Evolutionary conservation across 2,329 filamentous ascomycete species (phyloP), one percentile per base, ranked within the genome.

Genomic region (Didymella pinodella): DNA sequence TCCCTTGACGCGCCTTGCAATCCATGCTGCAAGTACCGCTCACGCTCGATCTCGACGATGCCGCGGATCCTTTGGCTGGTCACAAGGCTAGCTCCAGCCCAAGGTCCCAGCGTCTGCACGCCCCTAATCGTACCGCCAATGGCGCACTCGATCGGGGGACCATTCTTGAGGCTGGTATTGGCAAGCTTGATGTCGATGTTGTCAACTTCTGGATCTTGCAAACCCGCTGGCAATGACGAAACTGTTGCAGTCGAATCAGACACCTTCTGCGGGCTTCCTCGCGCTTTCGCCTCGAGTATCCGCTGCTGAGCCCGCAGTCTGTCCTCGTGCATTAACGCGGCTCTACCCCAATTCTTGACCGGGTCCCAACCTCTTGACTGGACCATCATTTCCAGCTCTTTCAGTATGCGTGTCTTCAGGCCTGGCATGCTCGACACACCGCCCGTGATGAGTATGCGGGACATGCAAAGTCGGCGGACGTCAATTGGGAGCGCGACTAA

Each of bases 361-460:
- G 86, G 83, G 66, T 91, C 88, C 92, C 94, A 98, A 7, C 92
- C 91, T 62, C 88, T 82, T 44, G 83, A 80, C 16, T 87, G 81
- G 5, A 95, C 83, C 0, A 97, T 79, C 1, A 80, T 77, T 4
- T 85, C 83, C 0, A 98, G 78, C 68, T 98, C 93, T 56, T 90
- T 85, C 31, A 97, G 78, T 36, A 97, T 84, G 26, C 94, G 87
- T 25, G 84, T 83, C 65, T 91, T 92, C 26, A 99, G 79, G 0
- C 95, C 95, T 0, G 93, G 85, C 8, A 97, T 87, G 26, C 85
- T 85, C 6, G 92, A 88, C 47, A 90, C 90, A 2, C 92, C 92
- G 31, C 95, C 95, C 0, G 89, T 90, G 70, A 99, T 90, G 16
- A 97, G 82, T 45, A 98, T 90, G 38, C 94, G 90, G 1, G 93